phyloP scores from a whole-genome alignment of 345 rosid genomes.

The Rubroshorea leprosula region DNA sequence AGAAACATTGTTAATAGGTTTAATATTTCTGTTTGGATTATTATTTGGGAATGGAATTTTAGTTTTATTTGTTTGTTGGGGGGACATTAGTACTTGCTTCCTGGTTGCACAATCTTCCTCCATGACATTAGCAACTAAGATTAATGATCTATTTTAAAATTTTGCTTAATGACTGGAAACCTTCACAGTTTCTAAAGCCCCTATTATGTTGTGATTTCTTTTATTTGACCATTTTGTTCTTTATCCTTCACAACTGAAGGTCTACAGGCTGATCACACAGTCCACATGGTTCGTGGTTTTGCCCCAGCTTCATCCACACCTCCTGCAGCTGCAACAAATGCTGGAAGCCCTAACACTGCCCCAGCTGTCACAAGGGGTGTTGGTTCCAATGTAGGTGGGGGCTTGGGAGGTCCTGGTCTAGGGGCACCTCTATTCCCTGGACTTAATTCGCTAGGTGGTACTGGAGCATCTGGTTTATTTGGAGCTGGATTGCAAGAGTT shows the following conservation, averaged over 20 bases:
- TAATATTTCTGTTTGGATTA: too few species aligned
- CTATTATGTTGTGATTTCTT: too few species aligned
- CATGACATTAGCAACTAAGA: neutral
- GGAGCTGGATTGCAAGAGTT: slow-evolving; percentile 72
- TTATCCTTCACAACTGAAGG: slow-evolving; percentile 35
- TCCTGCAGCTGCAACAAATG: slow-evolving; percentile 36
- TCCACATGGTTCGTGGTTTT: slow-evolving; percentile 86
- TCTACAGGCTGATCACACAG: slow-evolving; percentile 85
- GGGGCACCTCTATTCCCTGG: slow-evolving; percentile 75
- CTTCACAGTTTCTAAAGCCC: neutral
- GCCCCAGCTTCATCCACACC: slow-evolving; percentile 51
- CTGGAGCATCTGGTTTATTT: slow-evolving; percentile 46
- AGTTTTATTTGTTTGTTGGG: neutral
- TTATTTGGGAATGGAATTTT: too few species aligned
- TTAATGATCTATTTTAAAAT: neutral
- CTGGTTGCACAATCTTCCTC: neutral
- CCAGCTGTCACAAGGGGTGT: slow-evolving; percentile 50
- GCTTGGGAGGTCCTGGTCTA: slow-evolving; percentile 41
- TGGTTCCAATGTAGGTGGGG: slow-evolving; percentile 48
- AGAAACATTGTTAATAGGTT: too few species aligned
- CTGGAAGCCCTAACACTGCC: slow-evolving; percentile 37
- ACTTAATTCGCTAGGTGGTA: slow-evolving; percentile 51
- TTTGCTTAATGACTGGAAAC: neutral
- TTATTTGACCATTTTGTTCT: slow-evolving; percentile 4
- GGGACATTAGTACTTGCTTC: neutral